Conservation (phyloP, 306 rosid species). For the Psophocarpus tetragonolobus region DNA sequence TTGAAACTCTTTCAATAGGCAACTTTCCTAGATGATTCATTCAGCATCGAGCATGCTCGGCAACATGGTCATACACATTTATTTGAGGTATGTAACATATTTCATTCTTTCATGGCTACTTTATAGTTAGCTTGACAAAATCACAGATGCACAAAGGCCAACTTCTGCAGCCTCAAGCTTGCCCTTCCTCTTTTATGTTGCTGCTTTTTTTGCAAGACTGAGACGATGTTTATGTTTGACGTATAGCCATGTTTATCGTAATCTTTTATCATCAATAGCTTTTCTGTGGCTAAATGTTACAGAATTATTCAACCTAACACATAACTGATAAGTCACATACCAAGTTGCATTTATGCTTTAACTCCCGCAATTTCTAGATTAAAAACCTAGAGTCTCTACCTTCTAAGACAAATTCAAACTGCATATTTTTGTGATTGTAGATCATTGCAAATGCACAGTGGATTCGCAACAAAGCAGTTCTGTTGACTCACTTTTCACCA, state of each 20-base stretch:
- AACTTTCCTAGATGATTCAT: conserved; percentile 85
- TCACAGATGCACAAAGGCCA: conserved; percentile 3
- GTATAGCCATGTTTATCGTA: neutral
- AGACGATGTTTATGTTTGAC: neutral
- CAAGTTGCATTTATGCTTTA: conserved; percentile 6
- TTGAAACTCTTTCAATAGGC: conserved; percentile 54
- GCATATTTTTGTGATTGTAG: conserved; percentile 47
- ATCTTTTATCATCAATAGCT: neutral
- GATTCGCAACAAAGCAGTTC: conserved; percentile 89
- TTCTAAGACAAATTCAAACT: neutral
- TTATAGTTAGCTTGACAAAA: conserved; percentile 21
- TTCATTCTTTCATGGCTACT: conserved; percentile 18
- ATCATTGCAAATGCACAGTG: conserved; percentile 76
- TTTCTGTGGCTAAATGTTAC: neutral
- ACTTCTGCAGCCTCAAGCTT: neutral
- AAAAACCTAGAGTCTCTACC: conserved; percentile 9
- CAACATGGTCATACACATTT: conserved; percentile 90
- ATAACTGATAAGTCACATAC: conserved; percentile 8
- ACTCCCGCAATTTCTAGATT: neutral
- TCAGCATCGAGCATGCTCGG: conserved; percentile 80
- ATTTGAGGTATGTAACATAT: conserved; percentile 58
- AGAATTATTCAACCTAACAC: neutral
- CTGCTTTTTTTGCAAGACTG: neutral
- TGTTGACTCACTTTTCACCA: conserved; percentile 93
- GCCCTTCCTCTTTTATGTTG: conserved; percentile 15